A percentile compares a stretch with the other conserved stretches of the same genome.
Evolutionary conservation across 768 basidiomycete species (phyloP).

Genomic region (Serendipita sp.): DNA sequence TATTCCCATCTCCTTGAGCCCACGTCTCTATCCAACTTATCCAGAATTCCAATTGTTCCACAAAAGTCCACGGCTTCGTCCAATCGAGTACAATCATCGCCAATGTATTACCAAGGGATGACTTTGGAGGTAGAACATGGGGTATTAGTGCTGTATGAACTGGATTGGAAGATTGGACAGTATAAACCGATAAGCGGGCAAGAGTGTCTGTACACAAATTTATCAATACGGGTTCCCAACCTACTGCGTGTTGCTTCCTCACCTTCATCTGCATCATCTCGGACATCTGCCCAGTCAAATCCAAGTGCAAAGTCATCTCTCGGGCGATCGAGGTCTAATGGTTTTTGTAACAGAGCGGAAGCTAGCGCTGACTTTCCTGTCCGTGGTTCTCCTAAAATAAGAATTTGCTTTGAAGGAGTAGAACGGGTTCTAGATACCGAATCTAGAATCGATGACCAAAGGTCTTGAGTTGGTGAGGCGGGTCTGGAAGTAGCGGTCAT

Average conservation of each 20-base stretch:
- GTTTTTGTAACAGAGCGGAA: conserved; percentile 55
- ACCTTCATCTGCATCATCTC: conserved; percentile 93
- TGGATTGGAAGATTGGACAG: conserved; percentile 65
- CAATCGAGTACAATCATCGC: conserved; percentile 84
- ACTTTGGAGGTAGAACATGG: conserved; percentile 58
- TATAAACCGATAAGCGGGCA: conserved; percentile 78
- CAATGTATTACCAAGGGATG: conserved; percentile 50
- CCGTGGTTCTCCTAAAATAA: conserved; percentile 65
- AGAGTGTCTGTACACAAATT: conserved; percentile 52
- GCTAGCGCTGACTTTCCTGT: conserved; percentile 66
- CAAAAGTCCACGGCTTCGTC: conserved; percentile 86
- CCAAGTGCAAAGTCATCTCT: conserved; percentile 71
- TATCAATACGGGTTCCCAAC: neutral
- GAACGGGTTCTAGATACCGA: conserved; percentile 67
- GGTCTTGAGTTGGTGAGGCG: conserved; percentile 56
- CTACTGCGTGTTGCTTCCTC: conserved; percentile 14
- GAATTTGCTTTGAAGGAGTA: conserved; percentile 72
- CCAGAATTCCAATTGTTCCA: conserved; percentile 75
- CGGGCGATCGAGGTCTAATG: conserved; percentile 39
- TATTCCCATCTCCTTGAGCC: conserved; percentile 50
- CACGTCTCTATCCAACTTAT: conserved; percentile 71
- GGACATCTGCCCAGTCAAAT: conserved; percentile 81
- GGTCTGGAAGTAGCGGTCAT: conserved; percentile 35
- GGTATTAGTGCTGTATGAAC: conserved; percentile 59
- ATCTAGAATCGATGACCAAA: conserved; percentile 89